Evolutionary conservation across 202 grass and related monocot genomes (phyloP), one percentile per base, ranked within the genome.

Genomic region (Setaria italica): DNA sequence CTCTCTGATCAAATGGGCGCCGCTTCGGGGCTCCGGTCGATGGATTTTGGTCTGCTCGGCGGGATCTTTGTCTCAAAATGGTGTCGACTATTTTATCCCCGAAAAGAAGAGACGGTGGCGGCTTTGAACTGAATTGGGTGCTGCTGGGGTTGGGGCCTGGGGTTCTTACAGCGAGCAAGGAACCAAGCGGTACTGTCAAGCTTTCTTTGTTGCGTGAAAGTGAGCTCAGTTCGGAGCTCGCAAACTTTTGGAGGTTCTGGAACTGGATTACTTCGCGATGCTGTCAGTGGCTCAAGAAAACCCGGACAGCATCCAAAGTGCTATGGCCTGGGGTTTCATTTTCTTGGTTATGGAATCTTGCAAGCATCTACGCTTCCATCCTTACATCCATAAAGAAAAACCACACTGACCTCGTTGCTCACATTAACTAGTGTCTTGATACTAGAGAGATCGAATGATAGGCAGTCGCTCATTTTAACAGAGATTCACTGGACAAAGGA

Each of bases 321-420:
- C 60, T 63, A 14, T 19, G 47, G 30, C 6, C 9, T 33, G 5
- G 49, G 17, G 30, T 35, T 74, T 55, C 4, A 9, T 29, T 32
- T 48, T 1, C 70, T 55, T 75, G 8, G 49, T n/a, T 74, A 9
- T 75, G 34, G 34, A 35, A 75, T 56, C 72, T 75, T 55, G 72
- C 9, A 74, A 74, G 49, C 49, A 57, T 56, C 10, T 51, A 74
- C 10, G 3, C 21, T 29, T 62, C 58, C 0, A 30, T 63, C 1
- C 30, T 14, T 1, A 33, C 11, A 33, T 63, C 11, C 4, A 12
- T 63, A 63, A 33, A 63, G 29, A 63, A 12, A 12, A 63, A 32
- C 9, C 12, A 33, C 60, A 63, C 60, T 63, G 59, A 30, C 10
- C 59, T 62, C 29, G 21, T 65, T 15, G 62, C 30, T 15, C 29